A percentile compares a stretch with the other conserved stretches of the same genome.
phyloP scores from a whole-genome alignment of 2,329 filamentous ascomycete species.

The Talaromyces sp. region DNA sequence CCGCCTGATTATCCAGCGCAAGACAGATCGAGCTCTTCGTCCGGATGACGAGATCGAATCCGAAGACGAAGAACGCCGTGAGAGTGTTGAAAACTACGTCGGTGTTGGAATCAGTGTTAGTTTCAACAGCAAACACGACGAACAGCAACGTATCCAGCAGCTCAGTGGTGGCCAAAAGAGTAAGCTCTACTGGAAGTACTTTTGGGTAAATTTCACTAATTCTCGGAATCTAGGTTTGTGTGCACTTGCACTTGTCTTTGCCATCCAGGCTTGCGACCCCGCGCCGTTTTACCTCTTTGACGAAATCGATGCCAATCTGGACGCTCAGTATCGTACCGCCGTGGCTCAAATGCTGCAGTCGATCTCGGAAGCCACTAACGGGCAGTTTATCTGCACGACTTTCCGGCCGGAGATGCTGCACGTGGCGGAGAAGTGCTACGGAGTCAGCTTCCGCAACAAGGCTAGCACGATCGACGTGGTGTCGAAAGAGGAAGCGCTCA shows the following conservation, averaged over 20 bases:
- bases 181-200: conserved; percentile 41
- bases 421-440: conserved; percentile 96
- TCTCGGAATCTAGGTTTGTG: conserved; percentile 62
- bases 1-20: conserved; percentile 84
- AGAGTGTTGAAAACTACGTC: conserved; percentile 83
- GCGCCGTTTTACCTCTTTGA: conserved; percentile 99
- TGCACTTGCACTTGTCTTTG: conserved; percentile 95
- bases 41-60: conserved; percentile 64
- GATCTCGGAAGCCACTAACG: conserved; percentile 56
- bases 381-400: conserved; percentile 96
- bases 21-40: conserved; percentile 64
- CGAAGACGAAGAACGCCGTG: conserved; percentile 57
- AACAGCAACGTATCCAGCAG: conserved; percentile 96
- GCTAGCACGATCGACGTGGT: conserved; percentile 92
- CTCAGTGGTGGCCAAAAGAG: conserved; percentile 97
- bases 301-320: conserved; percentile 96
- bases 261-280: conserved; percentile 95
- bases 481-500: conserved; percentile 75
- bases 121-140: conserved; percentile 97
- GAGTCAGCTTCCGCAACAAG: conserved; percentile 86
- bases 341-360: conserved; percentile 83
- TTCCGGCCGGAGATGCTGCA: conserved; percentile 95
- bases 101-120: conserved; percentile 96
- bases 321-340: conserved; percentile 94
- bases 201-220: background rate